A percentile compares a stretch with the other conserved stretches of the same genome.
phyloP scores from a whole-genome alignment of 2,329 filamentous ascomycete genomes.

The Aspergillus pseudotamarii region DNA sequence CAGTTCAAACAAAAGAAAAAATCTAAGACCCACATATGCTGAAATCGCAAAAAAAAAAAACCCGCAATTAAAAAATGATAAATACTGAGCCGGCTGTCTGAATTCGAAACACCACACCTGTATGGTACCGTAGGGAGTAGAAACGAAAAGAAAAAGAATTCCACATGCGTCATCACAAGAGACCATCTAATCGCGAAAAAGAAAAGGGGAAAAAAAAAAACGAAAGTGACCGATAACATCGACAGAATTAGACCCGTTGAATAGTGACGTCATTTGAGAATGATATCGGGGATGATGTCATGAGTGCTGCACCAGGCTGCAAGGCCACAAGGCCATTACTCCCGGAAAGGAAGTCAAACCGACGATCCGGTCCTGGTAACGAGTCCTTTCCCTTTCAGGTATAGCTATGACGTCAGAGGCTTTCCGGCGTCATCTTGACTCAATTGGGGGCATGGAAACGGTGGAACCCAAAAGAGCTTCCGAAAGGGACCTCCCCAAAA shows the following conservation, averaged over 20 bases:
- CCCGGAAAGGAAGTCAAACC: constrained; percentile 17
- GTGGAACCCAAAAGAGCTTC: neutral
- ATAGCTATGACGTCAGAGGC: constrained; percentile 27
- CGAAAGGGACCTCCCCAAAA: constrained; percentile 4
- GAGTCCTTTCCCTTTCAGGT: constrained; percentile 19
- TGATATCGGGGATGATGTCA: constrained; percentile 24
- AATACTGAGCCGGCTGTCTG: constrained; percentile 15
- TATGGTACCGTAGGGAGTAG: constrained; percentile 7
- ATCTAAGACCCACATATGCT: constrained; percentile 18
- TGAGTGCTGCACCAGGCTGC: constrained; percentile 13
- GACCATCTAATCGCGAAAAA: constrained; percentile 1
- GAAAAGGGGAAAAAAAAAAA: neutral
- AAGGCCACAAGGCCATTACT: constrained; percentile 6
- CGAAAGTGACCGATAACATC: constrained; percentile 8
- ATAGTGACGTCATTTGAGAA: constrained; percentile 11
- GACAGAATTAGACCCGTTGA: neutral
- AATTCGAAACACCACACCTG: constrained; percentile 14
- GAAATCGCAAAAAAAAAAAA: neutral
- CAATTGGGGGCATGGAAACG: constrained; percentile 9
- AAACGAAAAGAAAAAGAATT: constrained; percentile 7
- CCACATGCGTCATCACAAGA: constrained; percentile 21
- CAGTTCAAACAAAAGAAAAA: constrained; percentile 12
- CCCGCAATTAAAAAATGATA: constrained; percentile 12
- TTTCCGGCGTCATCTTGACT: constrained; percentile 22
- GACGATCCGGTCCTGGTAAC: constrained; percentile 24